Percentiles rank a stretch among this genome's conserved stretches.
Conservation (phyloP, 2,329 filamentous ascomycete species). For the Fonsecaea nubica region DNA sequence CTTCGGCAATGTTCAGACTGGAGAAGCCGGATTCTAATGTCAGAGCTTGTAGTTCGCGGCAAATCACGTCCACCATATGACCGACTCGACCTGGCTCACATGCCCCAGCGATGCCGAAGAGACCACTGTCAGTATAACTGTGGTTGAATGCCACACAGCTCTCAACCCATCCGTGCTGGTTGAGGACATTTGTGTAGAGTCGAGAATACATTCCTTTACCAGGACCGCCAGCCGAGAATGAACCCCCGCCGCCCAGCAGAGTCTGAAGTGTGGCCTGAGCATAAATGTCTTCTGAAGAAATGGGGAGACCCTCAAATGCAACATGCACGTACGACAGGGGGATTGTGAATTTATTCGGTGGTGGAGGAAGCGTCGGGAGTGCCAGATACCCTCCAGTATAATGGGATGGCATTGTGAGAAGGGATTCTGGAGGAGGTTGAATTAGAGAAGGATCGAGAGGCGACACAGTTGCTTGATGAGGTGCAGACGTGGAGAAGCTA, state of each 20-base stretch:
- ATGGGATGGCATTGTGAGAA: constrained; percentile 71
- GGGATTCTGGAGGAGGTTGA: constrained; percentile 54
- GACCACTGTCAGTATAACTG: constrained; percentile 91
- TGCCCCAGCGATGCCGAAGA: constrained; percentile 90
- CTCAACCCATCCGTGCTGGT: constrained; percentile 97
- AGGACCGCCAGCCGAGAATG: constrained; percentile 93
- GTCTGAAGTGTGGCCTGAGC: constrained; percentile 94
- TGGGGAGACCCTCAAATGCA: constrained; percentile 92
- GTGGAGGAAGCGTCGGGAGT: constrained; percentile 79
- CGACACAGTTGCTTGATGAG: constrained; percentile 65
- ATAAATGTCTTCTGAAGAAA: constrained; percentile 91
- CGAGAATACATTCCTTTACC: constrained; percentile 99
- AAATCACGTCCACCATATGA: constrained; percentile 93
- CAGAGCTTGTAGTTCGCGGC: constrained; percentile 80
- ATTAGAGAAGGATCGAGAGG: constrained; percentile 57
- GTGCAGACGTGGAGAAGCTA: constrained; percentile 78
- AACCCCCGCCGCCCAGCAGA: constrained; percentile 91
- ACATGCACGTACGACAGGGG: constrained; percentile 92
- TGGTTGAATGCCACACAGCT: constrained; percentile 96
- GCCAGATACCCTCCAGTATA: constrained; percentile 95
- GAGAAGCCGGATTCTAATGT: constrained; percentile 77
- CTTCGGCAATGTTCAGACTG: constrained; percentile 75
- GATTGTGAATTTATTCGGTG: constrained; percentile 76
- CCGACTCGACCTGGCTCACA: constrained; percentile 80
- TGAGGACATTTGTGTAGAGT: constrained; percentile 95